Conservation (phyloP, 495 filamentous ascomycete genomes). For the Venustampulla echinocandica region DNA sequence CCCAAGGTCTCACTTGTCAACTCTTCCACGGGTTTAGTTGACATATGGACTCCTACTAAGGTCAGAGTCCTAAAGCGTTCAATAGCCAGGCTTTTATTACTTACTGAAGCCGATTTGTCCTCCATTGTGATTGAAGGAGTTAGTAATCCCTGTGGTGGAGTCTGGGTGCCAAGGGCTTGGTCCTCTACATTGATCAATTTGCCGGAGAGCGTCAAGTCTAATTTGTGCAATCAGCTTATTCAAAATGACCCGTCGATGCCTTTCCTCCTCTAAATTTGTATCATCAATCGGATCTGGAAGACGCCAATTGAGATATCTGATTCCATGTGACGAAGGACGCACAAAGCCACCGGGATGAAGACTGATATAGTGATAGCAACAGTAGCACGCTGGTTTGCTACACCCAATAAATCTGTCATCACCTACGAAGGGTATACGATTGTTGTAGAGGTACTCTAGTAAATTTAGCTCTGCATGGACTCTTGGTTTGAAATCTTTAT, state of each 20-base stretch:
- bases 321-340: conserved; percentile 18
- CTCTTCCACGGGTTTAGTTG: no score
- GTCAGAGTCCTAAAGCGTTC: conserved; percentile 1
- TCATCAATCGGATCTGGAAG: conserved; percentile 13
- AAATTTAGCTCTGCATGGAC: conserved; percentile 24
- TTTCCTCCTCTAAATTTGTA: conserved; percentile 3
- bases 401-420: conserved; percentile 24
- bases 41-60: conserved; percentile 5
- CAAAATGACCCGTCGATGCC: conserved; percentile 17
- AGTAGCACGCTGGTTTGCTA: conserved; percentile 27
- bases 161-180: conserved; percentile 21
- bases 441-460: conserved; percentile 22
- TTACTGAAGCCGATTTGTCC: conserved; percentile 1
- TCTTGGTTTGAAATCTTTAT: conserved; percentile 12
- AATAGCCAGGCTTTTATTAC: not conserved
- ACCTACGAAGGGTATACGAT: conserved; percentile 15
- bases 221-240: conserved; percentile 21
- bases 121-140: not conserved
- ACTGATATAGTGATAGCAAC: conserved; percentile 25
- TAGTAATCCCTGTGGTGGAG: conserved; percentile 16
- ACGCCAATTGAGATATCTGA: conserved; percentile 23
- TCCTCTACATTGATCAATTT: conserved; percentile 16
- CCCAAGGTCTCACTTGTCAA: no score
- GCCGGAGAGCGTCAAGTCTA: conserved; percentile 11
- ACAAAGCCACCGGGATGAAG: conserved; percentile 24